phyloP scores from a whole-genome alignment of 2,329 filamentous ascomycete genomes.

The Gaeumannomyces sp. region DNA sequence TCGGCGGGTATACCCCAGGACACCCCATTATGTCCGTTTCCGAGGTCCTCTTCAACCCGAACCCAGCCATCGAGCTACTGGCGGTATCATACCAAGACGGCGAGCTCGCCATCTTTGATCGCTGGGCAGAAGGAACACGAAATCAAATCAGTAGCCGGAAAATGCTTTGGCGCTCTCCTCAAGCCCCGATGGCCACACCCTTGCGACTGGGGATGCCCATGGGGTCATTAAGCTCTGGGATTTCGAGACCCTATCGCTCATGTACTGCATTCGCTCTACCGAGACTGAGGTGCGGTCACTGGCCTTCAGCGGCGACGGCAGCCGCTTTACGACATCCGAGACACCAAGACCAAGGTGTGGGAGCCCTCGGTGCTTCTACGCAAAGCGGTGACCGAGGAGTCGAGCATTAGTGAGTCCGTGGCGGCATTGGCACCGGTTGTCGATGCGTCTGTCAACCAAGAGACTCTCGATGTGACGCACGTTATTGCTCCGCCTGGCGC shows the following conservation, averaged over 20 bases:
- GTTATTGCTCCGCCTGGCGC: background rate
- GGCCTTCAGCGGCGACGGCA: conserved; percentile 5
- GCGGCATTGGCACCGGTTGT: background rate
- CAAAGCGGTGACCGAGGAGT: conserved; percentile 12
- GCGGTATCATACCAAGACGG: background rate
- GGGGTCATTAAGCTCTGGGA: conserved; percentile 10
- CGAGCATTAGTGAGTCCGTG: background rate
- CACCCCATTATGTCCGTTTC: background rate
- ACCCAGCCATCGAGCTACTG: conserved; percentile 6
- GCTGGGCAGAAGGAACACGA: background rate
- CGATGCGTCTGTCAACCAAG: background rate
- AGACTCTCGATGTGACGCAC: background rate
- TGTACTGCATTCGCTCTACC: conserved; percentile 9
- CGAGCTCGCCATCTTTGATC: conserved; percentile 7
- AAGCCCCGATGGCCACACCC: conserved; percentile 5
- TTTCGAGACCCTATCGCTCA: conserved; percentile 7
- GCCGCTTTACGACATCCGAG: conserved; percentile 5
- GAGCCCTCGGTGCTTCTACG: conserved; percentile 9
- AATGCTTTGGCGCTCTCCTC: conserved; percentile 4
- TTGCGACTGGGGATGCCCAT: conserved; percentile 8
- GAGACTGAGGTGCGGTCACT: background rate
- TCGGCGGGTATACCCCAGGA: background rate
- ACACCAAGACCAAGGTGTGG: conserved; percentile 8
- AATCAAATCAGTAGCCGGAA: background rate
- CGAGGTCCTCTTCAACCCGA: conserved; percentile 9